Evolutionary conservation across 805 yeast species (phyloP).

Genomic region (Spathaspora boniae): DNA sequence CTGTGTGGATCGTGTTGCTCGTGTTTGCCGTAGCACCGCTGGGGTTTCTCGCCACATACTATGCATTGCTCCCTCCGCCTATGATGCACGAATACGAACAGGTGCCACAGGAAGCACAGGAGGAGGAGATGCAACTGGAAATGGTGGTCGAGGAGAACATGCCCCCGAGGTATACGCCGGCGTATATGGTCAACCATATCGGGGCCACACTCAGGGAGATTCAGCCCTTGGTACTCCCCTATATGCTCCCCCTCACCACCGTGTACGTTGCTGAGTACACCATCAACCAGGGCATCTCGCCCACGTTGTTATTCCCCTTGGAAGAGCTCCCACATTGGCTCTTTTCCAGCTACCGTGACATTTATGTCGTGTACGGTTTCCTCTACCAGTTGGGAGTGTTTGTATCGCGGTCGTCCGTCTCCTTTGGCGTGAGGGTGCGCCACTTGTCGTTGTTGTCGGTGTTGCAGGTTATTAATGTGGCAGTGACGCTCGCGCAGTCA

Average conservation of each 20-base stretch:
- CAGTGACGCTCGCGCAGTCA: slow-evolving; percentile 62
- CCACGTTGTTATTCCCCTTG: slow-evolving; percentile 78
- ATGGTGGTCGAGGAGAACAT: slow-evolving; percentile 1
- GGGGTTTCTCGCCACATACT: slow-evolving; percentile 41
- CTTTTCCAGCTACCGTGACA: slow-evolving; percentile 69
- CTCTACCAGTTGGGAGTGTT: slow-evolving; percentile 91
- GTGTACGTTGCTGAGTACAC: slow-evolving; percentile 86
- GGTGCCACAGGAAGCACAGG: slow-evolving; percentile 4
- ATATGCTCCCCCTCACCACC: slow-evolving; percentile 77
- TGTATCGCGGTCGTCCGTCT: slow-evolving; percentile 80
- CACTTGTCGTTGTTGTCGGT: slow-evolving; percentile 59
- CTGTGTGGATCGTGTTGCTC: slow-evolving; percentile 53
- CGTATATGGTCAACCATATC: slow-evolving; percentile 13
- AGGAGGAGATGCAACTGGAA: not conserved
- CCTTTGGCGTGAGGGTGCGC: slow-evolving; percentile 54
- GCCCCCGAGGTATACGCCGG: no score
- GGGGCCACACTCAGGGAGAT: slow-evolving; percentile 24
- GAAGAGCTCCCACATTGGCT: slow-evolving; percentile 56
- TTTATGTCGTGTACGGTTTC: slow-evolving; percentile 88
- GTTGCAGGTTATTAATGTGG: slow-evolving; percentile 65
- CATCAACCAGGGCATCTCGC: slow-evolving; percentile 89
- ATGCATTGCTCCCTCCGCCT: slow-evolving; percentile 21
- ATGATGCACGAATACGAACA: slow-evolving; percentile 5
- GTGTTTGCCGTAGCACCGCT: slow-evolving; percentile 55
- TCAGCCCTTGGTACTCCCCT: slow-evolving; percentile 52